These are phyloP conservation scores for Carex myosuroides DNA, from an alignment of 176 grass and related monocot genomes.

Conservation along the genomic window DNA sequence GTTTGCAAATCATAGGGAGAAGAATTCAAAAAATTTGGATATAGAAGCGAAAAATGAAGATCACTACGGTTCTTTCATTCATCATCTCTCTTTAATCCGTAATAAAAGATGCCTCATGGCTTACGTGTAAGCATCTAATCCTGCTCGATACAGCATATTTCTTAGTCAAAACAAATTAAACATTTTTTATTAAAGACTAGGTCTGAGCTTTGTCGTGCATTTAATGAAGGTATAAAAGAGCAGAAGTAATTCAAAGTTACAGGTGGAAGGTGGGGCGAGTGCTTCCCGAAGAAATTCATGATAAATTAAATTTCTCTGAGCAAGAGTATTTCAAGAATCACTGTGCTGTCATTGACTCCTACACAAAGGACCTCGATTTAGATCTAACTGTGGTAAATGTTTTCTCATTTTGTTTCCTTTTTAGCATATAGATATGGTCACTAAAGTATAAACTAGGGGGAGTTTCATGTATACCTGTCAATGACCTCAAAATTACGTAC, in stretches of 20 bases:
- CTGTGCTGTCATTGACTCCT: slow-evolving; percentile 58
- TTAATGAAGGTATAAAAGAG: slow-evolving; percentile 62
- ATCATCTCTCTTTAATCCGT: slow-evolving; percentile 84
- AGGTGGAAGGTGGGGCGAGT: slow-evolving; percentile 88
- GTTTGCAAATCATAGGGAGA: slow-evolving; percentile 52
- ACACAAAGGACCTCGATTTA: slow-evolving; percentile 81
- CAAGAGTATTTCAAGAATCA: slow-evolving; percentile 89
- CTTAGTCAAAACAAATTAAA: not conserved
- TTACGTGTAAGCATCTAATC: slow-evolving; percentile 57
- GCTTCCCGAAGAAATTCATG: slow-evolving; percentile 92
- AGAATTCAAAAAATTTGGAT: slow-evolving; percentile 72
- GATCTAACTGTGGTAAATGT: slow-evolving; percentile 84
- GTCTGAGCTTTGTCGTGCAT: not conserved
- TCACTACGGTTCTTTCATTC: slow-evolving; percentile 84
- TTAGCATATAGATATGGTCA: not conserved
- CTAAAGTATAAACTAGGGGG: not conserved
- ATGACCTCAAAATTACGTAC: too few relatives aligned
- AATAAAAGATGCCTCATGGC: slow-evolving; percentile 98
- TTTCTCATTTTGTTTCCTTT: not conserved
- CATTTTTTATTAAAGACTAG: not conserved
- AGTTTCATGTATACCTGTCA: too few relatives aligned
- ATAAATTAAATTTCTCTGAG: slow-evolving; percentile 78
- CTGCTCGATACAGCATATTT: not conserved
- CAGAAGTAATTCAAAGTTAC: slow-evolving; percentile 84
- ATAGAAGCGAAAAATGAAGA: slow-evolving; percentile 79